Conservation (phyloP, 129 eudicot species). For the Cynara cardunculus region DNA sequence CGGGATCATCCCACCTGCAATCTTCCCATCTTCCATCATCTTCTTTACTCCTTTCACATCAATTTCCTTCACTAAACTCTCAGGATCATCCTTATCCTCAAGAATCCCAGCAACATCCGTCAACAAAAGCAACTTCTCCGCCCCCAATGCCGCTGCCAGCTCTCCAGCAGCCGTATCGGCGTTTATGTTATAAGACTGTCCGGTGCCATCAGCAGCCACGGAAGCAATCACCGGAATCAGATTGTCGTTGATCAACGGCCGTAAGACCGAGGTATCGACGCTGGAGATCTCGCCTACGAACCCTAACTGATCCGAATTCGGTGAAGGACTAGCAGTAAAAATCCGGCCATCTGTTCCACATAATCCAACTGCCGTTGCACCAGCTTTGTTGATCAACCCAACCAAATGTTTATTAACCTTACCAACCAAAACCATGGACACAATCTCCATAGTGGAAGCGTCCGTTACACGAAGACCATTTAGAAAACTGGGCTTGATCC, state of each 20-base stretch:
- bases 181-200: conserved; percentile 77
- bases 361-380: conserved; percentile 76
- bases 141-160: conserved; percentile 82
- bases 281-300: conserved; percentile 80
- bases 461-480: conserved; percentile 84
- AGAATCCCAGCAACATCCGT: conserved; percentile 88
- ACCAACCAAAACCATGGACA: conserved; percentile 89
- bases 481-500: conserved; percentile 59
- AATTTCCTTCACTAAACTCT: conserved; percentile 71
- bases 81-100: conserved; percentile 53
- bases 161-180: conserved; percentile 97
- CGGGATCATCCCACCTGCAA: conserved; percentile 94
- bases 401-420: conserved; percentile 84
- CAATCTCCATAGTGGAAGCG: conserved; percentile 86
- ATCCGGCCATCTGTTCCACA: conserved; percentile 86
- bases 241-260: conserved; percentile 53
- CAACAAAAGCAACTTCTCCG: conserved; percentile 83
- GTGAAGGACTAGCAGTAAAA: conserved; percentile 69
- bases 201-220: conserved; percentile 75
- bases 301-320: conserved; percentile 60
- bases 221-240: conserved; percentile 91
- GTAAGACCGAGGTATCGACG: conserved; percentile 67
- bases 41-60: conserved; percentile 64
- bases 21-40: conserved; percentile 78
- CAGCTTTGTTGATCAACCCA: conserved; percentile 75